phyloP scores from a whole-genome alignment of 345 rosid species.

The Citrus mangshanensis region DNA sequence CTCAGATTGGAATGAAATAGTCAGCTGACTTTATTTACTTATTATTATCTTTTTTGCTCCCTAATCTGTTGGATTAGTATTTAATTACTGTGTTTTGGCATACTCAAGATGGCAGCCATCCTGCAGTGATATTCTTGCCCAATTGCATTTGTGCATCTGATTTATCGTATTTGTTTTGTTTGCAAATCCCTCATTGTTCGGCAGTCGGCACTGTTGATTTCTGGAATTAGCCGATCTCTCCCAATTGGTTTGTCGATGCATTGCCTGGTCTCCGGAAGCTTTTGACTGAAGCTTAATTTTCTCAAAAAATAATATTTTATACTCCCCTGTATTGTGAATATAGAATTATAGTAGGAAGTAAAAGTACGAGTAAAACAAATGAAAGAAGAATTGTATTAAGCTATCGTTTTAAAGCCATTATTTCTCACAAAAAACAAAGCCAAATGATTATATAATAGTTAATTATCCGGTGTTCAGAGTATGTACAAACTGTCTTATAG shows the following conservation, averaged over 20 bases:
- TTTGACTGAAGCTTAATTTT: neutral
- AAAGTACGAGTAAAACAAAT: no score
- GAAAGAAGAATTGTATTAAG: no score
- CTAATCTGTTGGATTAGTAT: conserved; percentile 2
- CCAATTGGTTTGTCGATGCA: no score
- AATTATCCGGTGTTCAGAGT: no score
- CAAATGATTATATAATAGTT: no score
- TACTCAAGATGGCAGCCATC: neutral
- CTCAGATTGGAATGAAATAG: conserved; percentile 13
- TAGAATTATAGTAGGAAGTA: no score
- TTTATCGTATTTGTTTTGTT: neutral
- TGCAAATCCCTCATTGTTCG: neutral
- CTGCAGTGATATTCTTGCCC: conserved; percentile 5
- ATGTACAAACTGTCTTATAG: no score
- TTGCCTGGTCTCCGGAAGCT: neutral
- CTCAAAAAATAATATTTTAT: no score
- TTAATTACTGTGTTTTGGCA: conserved; percentile 7
- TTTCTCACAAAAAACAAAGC: no score
- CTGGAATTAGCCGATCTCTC: neutral
- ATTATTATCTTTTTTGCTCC: neutral
- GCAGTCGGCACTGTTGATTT: neutral
- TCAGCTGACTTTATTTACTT: conserved; percentile 4
- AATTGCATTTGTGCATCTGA: conserved; percentile 1
- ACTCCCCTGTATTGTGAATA: no score
- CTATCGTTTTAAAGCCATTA: no score